These are phyloP conservation scores for Cornus kousa DNA, from an alignment of 148 eudicot genomes.

Conservation along the genomic window DNA sequence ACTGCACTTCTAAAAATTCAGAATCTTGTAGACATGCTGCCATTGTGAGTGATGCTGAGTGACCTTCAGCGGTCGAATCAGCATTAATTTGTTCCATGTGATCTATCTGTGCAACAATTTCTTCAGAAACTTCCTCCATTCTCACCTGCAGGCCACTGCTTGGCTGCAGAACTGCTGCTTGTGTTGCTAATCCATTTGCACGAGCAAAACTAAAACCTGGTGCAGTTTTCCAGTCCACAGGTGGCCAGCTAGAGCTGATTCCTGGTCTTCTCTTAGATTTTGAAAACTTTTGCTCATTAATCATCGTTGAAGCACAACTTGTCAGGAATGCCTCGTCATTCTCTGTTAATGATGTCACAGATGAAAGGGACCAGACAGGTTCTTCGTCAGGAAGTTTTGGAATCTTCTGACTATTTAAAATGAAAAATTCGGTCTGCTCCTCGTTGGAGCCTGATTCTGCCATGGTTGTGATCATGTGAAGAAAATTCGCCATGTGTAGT, in stretches of 20 bases:
- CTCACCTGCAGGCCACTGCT: constrained; percentile 9
- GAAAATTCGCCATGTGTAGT: constrained; percentile 82
- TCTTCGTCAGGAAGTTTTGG: constrained; percentile 71
- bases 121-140: constrained; percentile 14
- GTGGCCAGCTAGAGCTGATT: constrained; percentile 68
- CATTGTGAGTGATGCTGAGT: constrained; percentile 15
- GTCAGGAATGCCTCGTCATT: constrained; percentile 20
- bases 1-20: constrained; percentile 18
- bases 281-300: constrained; percentile 24
- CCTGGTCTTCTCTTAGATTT: constrained; percentile 34
- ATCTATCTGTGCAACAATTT: constrained; percentile 11
- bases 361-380: constrained; percentile 62
- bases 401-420: constrained; percentile 78
- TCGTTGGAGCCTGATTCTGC: constrained; percentile 79
- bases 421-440: constrained; percentile 70
- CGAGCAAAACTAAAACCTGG: constrained; percentile 53
- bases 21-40: constrained; percentile 19
- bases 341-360: constrained; percentile 23
- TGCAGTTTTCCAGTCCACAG: constrained; percentile 85
- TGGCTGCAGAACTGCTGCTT: constrained; percentile 20
- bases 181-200: constrained; percentile 17
- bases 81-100: constrained; percentile 17
- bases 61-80: constrained; percentile 38
- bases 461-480: constrained; percentile 85
- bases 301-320: constrained; percentile 19